Evolutionary conservation across 169 alveolate genomes (phyloP).

Genomic region (Eimeria maxima): DNA sequence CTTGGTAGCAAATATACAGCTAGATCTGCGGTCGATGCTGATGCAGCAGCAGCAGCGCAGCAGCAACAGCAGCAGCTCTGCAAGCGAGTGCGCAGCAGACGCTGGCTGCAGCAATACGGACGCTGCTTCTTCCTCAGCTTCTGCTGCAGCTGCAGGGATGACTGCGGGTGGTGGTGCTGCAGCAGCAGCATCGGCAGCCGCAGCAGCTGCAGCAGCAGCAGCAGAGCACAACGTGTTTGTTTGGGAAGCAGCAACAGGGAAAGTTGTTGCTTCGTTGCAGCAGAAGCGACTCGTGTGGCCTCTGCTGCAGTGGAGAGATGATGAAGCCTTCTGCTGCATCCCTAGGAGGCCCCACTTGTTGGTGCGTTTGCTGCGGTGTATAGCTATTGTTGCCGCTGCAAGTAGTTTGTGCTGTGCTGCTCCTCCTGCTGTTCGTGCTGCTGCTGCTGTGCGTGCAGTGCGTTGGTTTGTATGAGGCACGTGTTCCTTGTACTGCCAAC

Average conservation of each 20-base stretch:
- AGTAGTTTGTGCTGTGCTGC: too few species aligned
- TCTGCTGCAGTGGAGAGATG: conserved; percentile 82
- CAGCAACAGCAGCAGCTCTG: conserved; percentile 29
- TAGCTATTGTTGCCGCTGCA: too few species aligned
- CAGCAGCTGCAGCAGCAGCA: conserved; percentile 56
- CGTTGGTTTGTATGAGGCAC: too few species aligned
- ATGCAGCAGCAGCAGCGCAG: conserved; percentile 74
- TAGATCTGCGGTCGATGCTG: conserved; percentile 34
- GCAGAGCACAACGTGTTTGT: conserved; percentile 80
- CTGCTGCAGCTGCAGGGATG: background rate
- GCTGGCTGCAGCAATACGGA: background rate
- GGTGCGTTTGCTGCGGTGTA: conserved; percentile 5
- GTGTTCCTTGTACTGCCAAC: too few species aligned
- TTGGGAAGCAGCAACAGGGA: conserved; percentile 64
- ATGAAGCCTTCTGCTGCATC: conserved; percentile 81
- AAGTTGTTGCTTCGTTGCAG: conserved; percentile 47
- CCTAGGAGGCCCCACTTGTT: conserved; percentile 30
- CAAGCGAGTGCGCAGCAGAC: background rate
- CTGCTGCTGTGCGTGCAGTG: background rate
- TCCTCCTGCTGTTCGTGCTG: background rate
- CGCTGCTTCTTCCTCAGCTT: background rate
- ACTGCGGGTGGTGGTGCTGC: background rate
- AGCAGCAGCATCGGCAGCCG: background rate
- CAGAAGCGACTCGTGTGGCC: conserved; percentile 82
- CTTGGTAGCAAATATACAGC: conserved; percentile 65